phyloP scores from a whole-genome alignment of 2,329 filamentous ascomycete species.

The Sclerotinia trifoliorum region DNA sequence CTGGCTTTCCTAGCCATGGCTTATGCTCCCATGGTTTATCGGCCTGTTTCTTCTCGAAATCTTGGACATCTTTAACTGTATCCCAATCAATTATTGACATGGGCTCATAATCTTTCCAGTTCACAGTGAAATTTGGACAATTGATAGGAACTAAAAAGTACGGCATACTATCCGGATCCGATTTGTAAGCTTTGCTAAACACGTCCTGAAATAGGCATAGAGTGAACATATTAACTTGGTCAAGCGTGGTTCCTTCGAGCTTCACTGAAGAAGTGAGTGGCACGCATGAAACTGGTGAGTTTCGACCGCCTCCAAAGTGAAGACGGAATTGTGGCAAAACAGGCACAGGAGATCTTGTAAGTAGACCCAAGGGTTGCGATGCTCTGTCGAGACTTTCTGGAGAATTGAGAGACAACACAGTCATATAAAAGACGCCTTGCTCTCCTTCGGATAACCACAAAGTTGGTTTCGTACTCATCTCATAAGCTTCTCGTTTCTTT shows the following conservation, averaged over 20 bases:
- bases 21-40: slow-evolving; percentile 41
- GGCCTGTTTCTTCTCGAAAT: slow-evolving; percentile 41
- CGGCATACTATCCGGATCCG: slow-evolving; percentile 61
- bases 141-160: slow-evolving; percentile 76
- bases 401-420: slow-evolving; percentile 57
- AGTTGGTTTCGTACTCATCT: slow-evolving; percentile 74
- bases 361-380: slow-evolving; percentile 64
- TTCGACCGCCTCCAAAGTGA: slow-evolving; percentile 64
- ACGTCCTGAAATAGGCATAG: slow-evolving; percentile 75
- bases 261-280: slow-evolving; percentile 47
- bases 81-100: slow-evolving; percentile 58
- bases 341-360: slow-evolving; percentile 68
- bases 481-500: slow-evolving; percentile 71
- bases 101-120: neutral
- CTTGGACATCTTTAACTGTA: slow-evolving; percentile 47
- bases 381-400: slow-evolving; percentile 56
- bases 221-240: slow-evolving; percentile 68
- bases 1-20: slow-evolving; percentile 39
- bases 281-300: slow-evolving; percentile 56
- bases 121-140: neutral
- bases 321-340: slow-evolving; percentile 66
- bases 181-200: slow-evolving; percentile 83
- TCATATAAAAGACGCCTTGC: slow-evolving; percentile 59
- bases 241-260: slow-evolving; percentile 46
- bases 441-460: slow-evolving; percentile 60